A percentile compares a stretch with the other conserved stretches of the same genome.
phyloP scores from a whole-genome alignment of 2,329 filamentous ascomycete genomes.

The Sporothrix phasma region DNA sequence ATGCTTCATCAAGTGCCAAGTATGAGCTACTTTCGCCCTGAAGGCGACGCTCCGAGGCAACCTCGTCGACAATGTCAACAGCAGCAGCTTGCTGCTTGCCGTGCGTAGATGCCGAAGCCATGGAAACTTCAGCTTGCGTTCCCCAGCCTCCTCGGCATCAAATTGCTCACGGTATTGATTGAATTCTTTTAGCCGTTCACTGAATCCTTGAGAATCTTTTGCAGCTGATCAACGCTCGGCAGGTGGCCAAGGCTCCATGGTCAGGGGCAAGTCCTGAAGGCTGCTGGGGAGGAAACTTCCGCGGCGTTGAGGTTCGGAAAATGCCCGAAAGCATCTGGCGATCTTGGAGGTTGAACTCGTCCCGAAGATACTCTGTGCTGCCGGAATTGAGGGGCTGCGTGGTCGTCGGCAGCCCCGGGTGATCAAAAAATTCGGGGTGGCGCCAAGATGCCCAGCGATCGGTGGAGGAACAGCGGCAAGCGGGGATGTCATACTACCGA shows the following conservation, averaged over 20 bases:
- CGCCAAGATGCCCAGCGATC: constrained; percentile 47
- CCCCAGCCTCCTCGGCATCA: constrained; percentile 41
- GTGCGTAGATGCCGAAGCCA: not conserved
- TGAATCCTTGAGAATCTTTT: constrained; percentile 49
- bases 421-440: constrained; percentile 61
- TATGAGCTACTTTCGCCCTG: not conserved
- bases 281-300: constrained; percentile 27
- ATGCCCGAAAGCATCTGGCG: constrained; percentile 42
- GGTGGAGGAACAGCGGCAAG: constrained; percentile 48
- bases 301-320: constrained; percentile 26
- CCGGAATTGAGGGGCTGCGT: constrained; percentile 36
- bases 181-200: constrained; percentile 73
- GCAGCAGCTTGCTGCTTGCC: constrained; percentile 9
- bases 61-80: constrained; percentile 13
- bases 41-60: constrained; percentile 10
- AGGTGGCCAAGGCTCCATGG: constrained; percentile 35
- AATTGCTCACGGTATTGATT: constrained; percentile 65
- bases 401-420: constrained; percentile 33
- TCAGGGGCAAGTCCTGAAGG: constrained; percentile 31
- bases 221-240: constrained; percentile 40
- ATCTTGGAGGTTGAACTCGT: constrained; percentile 53
- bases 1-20: constrained; percentile 25
- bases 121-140: constrained; percentile 21
- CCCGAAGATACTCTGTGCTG: constrained; percentile 46
- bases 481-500: constrained; percentile 87